A percentile compares a stretch with the other conserved stretches of the same genome.
Evolutionary conservation across 1,139 yeast species (phyloP).

Genomic region (Candida albicans): DNA sequence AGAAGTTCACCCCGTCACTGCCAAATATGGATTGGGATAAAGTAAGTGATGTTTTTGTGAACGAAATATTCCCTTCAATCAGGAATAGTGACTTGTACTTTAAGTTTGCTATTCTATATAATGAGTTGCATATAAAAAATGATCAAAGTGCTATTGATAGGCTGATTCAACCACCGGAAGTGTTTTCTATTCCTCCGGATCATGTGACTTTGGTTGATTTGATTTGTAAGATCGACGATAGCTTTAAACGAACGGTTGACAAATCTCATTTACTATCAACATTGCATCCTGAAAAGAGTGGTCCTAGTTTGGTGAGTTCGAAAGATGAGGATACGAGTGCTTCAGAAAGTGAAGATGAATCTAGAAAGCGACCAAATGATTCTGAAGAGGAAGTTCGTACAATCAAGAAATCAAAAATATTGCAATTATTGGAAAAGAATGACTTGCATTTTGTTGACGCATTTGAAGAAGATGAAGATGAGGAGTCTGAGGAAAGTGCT

Average conservation of each 20-base stretch:
- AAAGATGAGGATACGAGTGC: not conserved
- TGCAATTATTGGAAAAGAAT: conserved; percentile 9
- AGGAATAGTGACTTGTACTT: conserved; percentile 1
- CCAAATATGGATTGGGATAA: not conserved
- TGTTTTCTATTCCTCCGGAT: not conserved
- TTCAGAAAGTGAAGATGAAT: not conserved
- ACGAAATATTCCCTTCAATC: conserved; percentile 3
- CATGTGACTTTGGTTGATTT: conserved; percentile 3
- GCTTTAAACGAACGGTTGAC: conserved; percentile 1
- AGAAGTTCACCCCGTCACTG: not conserved
- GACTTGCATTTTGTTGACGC: conserved; percentile 10
- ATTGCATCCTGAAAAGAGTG: not conserved
- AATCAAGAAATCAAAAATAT: conserved; percentile 14
- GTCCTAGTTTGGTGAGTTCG: not conserved
- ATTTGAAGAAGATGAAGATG: conserved; percentile 6
- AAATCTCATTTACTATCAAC: conserved; percentile 6
- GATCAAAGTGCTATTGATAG: not conserved
- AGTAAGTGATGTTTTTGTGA: not conserved
- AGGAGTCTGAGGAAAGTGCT: not conserved
- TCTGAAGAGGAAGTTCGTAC: conserved; percentile 2
- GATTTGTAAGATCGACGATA: conserved; percentile 7
- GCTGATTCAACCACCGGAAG: not conserved
- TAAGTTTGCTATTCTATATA: conserved; percentile 6
- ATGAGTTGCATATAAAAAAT: conserved; percentile 5
- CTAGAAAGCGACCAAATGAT: not conserved